Conservation (phyloP, 2,329 filamentous ascomycete genomes). For the Apiospora phragmitis region DNA sequence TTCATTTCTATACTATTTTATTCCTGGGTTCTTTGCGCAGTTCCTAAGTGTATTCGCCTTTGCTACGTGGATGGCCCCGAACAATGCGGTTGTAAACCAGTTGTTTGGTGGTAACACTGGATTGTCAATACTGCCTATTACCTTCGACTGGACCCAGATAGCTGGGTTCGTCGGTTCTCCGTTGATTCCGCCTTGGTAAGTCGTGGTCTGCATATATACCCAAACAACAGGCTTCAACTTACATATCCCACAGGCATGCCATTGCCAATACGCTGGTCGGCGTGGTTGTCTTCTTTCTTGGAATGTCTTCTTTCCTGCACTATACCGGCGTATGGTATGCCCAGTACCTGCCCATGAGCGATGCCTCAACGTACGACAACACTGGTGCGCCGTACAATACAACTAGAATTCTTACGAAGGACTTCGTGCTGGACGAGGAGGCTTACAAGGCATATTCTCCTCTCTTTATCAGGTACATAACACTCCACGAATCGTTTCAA, state of each 20-base stretch:
- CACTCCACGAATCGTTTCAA: neutral
- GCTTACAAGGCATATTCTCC: constrained; percentile 69
- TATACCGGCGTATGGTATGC: constrained; percentile 67
- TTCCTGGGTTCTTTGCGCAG: constrained; percentile 68
- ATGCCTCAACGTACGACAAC: constrained; percentile 72
- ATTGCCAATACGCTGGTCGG: constrained; percentile 73
- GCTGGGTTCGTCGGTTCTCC: constrained; percentile 68
- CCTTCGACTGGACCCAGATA: constrained; percentile 76
- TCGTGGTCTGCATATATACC: constrained; percentile 7
- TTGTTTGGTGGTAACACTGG: constrained; percentile 71
- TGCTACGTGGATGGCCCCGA: constrained; percentile 69
- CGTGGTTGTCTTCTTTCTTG: constrained; percentile 64
- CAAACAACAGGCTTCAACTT: neutral
- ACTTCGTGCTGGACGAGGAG: constrained; percentile 62
- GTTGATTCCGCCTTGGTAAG: constrained; percentile 67
- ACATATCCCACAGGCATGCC: constrained; percentile 51
- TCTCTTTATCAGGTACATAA: constrained; percentile 57
- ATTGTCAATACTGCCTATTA: constrained; percentile 68
- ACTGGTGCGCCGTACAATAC: constrained; percentile 66
- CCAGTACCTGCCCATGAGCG: constrained; percentile 67
- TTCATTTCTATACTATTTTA: constrained; percentile 67
- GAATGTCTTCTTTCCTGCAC: constrained; percentile 61
- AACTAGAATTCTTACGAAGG: constrained; percentile 58
- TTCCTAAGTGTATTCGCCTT: constrained; percentile 72
- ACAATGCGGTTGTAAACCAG: constrained; percentile 70